Percentiles rank a stretch among this genome's conserved stretches.
These are phyloP conservation scores for Mucor piriformis DNA, from an alignment of 371 early-diverging fungal species.

Conservation along the genomic window DNA sequence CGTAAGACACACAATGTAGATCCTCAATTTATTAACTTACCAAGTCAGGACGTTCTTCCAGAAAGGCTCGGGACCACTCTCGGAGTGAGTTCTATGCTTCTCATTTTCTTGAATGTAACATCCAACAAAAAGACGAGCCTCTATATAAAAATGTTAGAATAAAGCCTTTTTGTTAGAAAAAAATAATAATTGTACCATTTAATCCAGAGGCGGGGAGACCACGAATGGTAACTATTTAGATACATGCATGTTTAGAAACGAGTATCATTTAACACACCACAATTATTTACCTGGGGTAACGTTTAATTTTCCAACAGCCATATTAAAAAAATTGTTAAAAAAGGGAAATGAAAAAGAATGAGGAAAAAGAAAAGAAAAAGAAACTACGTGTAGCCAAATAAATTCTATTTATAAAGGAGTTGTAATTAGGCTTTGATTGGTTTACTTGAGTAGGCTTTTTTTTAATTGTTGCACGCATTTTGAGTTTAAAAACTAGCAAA, in stretches of 20 bases:
- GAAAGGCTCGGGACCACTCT: slow-evolving; percentile 10
- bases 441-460: too few relatives aligned
- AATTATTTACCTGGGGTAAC: slow-evolving; percentile 24
- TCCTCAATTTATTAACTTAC: slow-evolving; percentile 12
- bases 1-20: not conserved
- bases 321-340: not conserved
- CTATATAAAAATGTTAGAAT: not conserved
- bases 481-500: too few relatives aligned
- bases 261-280: too few relatives aligned
- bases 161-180: too few relatives aligned
- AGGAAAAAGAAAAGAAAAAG: not conserved
- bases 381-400: too few relatives aligned
- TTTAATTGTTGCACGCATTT: too few relatives aligned
- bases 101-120: slow-evolving; percentile 25
- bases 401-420: too few relatives aligned
- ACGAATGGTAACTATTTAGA: slow-evolving; percentile 20
- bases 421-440: too few relatives aligned
- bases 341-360: not conserved
- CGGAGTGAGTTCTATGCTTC: slow-evolving; percentile 30
- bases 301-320: slow-evolving; percentile 30
- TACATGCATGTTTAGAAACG: not conserved
- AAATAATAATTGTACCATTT: too few relatives aligned
- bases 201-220: slow-evolving; percentile 16
- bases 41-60: slow-evolving; percentile 25
- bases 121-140: slow-evolving; percentile 26